These are phyloP conservation scores for Quercus tomentella DNA, from an alignment of 331 rosid genomes.

Conservation along the genomic window DNA sequence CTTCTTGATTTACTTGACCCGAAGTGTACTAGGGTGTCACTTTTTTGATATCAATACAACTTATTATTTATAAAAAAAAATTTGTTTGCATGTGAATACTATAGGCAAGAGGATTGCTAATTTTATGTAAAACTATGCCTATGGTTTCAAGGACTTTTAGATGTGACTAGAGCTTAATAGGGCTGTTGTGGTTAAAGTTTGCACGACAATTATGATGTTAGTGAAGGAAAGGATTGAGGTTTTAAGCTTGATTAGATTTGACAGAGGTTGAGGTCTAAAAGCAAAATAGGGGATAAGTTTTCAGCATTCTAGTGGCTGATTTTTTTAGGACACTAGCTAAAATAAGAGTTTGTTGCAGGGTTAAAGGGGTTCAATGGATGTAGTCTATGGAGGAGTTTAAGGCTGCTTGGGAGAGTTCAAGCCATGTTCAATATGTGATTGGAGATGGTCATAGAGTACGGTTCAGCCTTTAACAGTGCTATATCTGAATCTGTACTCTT, in stretches of 20 bases:
- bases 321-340: background rate
- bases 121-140: background rate
- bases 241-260: background rate
- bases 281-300: background rate
- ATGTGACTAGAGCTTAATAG: background rate
- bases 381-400: background rate
- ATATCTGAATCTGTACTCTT: too few species aligned
- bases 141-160: background rate
- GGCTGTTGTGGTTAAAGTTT: background rate
- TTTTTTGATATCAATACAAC: too few species aligned
- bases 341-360: background rate
- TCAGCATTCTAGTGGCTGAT: background rate
- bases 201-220: background rate
- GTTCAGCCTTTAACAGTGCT: too few species aligned
- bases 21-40: too few species aligned
- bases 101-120: background rate
- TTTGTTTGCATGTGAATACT: background rate
- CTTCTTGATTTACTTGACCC: too few species aligned
- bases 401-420: too few species aligned
- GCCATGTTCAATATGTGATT: too few species aligned
- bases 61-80: too few species aligned
- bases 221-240: background rate
- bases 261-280: background rate
- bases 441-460: too few species aligned
- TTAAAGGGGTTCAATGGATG: background rate